Conservation (phyloP, 2,329 filamentous ascomycete genomes). For the Claviceps africana region DNA sequence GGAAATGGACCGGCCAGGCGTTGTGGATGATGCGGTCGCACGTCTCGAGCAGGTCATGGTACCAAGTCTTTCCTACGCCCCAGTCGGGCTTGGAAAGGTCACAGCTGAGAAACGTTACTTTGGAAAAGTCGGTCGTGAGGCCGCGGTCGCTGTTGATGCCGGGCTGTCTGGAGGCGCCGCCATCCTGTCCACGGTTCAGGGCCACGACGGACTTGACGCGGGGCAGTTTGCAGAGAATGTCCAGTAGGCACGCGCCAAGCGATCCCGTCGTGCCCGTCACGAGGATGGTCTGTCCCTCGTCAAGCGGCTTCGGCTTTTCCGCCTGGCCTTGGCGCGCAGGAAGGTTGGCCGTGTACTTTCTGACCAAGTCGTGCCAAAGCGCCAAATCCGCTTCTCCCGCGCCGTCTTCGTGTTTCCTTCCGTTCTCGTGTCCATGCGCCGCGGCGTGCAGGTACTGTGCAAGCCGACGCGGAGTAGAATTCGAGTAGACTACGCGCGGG, state of each 20-base stretch:
- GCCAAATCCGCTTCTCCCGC: background rate
- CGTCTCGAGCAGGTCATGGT: slow-evolving; percentile 22
- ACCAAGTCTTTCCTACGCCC: slow-evolving; percentile 27
- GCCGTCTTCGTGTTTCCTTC: background rate
- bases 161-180: slow-evolving; percentile 24
- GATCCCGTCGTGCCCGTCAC: slow-evolving; percentile 83
- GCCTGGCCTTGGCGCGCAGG: slow-evolving; percentile 6
- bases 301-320: slow-evolving; percentile 12
- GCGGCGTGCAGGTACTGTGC: slow-evolving; percentile 7
- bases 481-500: slow-evolving; percentile 16
- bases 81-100: slow-evolving; percentile 33
- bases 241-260: slow-evolving; percentile 59
- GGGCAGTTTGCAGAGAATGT: slow-evolving; percentile 16
- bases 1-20: slow-evolving; percentile 37
- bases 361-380: slow-evolving; percentile 9
- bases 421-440: background rate
- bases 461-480: slow-evolving; percentile 15
- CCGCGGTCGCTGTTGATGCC: slow-evolving; percentile 23
- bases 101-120: slow-evolving; percentile 31
- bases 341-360: slow-evolving; percentile 18
- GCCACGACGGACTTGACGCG: slow-evolving; percentile 13
- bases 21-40: slow-evolving; percentile 38
- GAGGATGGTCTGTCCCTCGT: slow-evolving; percentile 45
- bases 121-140: slow-evolving; percentile 20
- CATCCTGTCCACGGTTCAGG: slow-evolving; percentile 20